These are phyloP conservation scores for Didymella arachidicola DNA, from an alignment of 2,329 filamentous ascomycete species.

Conservation along the genomic window DNA sequence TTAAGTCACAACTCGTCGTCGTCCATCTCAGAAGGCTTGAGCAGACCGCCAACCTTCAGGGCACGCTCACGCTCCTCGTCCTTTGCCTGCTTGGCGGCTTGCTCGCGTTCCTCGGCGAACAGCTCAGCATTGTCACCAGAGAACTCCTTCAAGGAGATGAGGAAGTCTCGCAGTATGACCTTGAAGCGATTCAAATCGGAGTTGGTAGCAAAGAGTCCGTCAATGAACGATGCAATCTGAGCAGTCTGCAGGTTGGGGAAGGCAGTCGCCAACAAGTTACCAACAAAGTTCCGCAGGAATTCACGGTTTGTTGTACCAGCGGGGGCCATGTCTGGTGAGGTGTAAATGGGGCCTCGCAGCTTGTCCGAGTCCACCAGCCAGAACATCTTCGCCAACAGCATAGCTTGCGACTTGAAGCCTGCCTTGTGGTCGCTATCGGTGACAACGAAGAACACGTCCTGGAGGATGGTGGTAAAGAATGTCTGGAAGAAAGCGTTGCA, in stretches of 20 bases:
- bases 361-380: slow-evolving; percentile 91
- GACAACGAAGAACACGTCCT: slow-evolving; percentile 98
- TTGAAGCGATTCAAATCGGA: slow-evolving; percentile 94
- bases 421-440: slow-evolving; percentile 99
- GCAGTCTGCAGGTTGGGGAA: slow-evolving; percentile 89
- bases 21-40: slow-evolving; percentile 97
- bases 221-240: slow-evolving; percentile 90
- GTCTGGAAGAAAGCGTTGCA: slow-evolving; percentile 97
- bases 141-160: slow-evolving; percentile 97
- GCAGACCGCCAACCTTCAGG: slow-evolving; percentile 91
- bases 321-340: slow-evolving; percentile 76
- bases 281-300: slow-evolving; percentile 88
- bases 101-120: slow-evolving; percentile 92
- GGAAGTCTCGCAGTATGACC: slow-evolving; percentile 91
- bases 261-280: slow-evolving; percentile 82
- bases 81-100: slow-evolving; percentile 84
- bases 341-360: slow-evolving; percentile 91
- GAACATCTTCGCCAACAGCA: slow-evolving; percentile 93
- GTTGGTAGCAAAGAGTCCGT: slow-evolving; percentile 87
- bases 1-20: slow-evolving; percentile 82
- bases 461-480: slow-evolving; percentile 93
- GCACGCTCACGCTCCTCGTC: slow-evolving; percentile 88
- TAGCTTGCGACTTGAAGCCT: slow-evolving; percentile 96
- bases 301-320: slow-evolving; percentile 87
- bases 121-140: slow-evolving; percentile 94